Percentiles rank a stretch among this genome's conserved stretches.
These are phyloP conservation scores for Debaryomyces prosopidis DNA, from an alignment of 805 yeast species.

Conservation along the genomic window DNA sequence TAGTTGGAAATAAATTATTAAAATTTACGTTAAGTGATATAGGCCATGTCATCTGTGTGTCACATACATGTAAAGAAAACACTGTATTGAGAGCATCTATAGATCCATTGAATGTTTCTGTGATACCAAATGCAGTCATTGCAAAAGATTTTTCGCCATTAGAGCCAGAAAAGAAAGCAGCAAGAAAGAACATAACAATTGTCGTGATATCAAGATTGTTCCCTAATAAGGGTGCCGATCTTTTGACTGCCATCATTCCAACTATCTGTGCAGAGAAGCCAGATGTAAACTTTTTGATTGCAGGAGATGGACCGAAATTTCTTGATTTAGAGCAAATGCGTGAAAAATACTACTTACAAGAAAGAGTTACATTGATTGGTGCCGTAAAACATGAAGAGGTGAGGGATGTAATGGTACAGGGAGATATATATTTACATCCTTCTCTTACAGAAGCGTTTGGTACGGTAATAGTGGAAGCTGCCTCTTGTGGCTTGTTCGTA, in stretches of 20 bases:
- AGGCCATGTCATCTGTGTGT: conserved; percentile 94
- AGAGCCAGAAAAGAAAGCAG: conserved; percentile 13
- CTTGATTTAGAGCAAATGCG: conserved; percentile 94
- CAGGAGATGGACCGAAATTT: conserved; percentile 97
- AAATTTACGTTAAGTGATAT: conserved; percentile 83
- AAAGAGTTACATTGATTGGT: conserved; percentile 82
- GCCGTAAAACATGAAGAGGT: conserved; percentile 91
- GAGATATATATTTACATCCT: conserved; percentile 92
- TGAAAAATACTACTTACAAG: conserved; percentile 81
- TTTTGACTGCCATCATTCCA: conserved; percentile 83
- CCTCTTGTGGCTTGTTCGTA: conserved; percentile 88
- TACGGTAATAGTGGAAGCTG: conserved; percentile 95
- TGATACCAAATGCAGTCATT: conserved; percentile 95
- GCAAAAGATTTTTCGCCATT: conserved; percentile 69
- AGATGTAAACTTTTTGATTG: conserved; percentile 76
- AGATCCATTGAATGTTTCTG: conserved; percentile 77
- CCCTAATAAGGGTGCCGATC: conserved; percentile 96
- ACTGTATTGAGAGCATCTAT: conserved; percentile 84
- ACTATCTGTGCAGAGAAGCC: conserved; percentile 64
- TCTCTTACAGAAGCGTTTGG: conserved; percentile 97
- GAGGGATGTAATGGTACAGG: conserved; percentile 87
- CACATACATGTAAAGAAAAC: conserved; percentile 95
- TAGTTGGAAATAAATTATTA: conserved; percentile 81
- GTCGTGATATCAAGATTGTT: conserved; percentile 89
- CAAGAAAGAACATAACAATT: conserved; percentile 55